Evolutionary conservation across 495 filamentous ascomycete genomes (phyloP), one percentile per base, ranked within the genome.

Genomic region (Aspergillus coremiiformis): DNA sequence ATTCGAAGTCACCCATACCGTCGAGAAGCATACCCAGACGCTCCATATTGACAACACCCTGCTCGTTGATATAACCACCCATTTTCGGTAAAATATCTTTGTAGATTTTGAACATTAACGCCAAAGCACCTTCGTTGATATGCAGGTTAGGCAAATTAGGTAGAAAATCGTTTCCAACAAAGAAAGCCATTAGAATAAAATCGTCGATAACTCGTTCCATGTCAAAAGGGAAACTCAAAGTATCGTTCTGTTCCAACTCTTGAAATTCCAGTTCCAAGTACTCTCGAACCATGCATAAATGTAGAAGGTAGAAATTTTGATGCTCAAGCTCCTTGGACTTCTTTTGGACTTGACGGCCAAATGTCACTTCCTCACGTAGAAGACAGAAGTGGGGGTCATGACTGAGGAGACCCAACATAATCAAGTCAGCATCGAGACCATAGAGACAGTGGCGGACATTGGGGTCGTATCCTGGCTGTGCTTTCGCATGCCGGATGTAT

Each of bases 171-270:
- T 99, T 99, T 65, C 94, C 94, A 64, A 99, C 90, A 64, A 99
- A 99, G 74, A 99, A 99, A 26, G 90, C 91, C 88, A 99, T 95
- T 37, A 99, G 79, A 63, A 99, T 97, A 69, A 99, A 97, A 74
- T 99, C 93, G 60, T 99, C 94, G 68, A 99, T 96, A 56, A 97
- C 81, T 53, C 86, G 83, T 68, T 99, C 94, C 85, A 97, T 86
- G 59, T 99, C 87, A 62, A 93, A 98, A 20, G 80, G 74, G 57
- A 96, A 89, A 24, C 72, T 75, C 62, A 96, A 76, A 55, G 73
- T 77, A 20, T 85, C 85, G n/a, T 85, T 79, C 58, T 84, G 67
- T 67, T 93, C 84, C 45, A 99, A 72, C 43, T 96, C 90, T 66
- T 96, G 91, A 62, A 99, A 99, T 66, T 99, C 94, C 60, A 96